These are phyloP conservation scores for Saccharomycopsis guyanensis DNA, from an alignment of 805 yeast species.

Conservation along the genomic window DNA sequence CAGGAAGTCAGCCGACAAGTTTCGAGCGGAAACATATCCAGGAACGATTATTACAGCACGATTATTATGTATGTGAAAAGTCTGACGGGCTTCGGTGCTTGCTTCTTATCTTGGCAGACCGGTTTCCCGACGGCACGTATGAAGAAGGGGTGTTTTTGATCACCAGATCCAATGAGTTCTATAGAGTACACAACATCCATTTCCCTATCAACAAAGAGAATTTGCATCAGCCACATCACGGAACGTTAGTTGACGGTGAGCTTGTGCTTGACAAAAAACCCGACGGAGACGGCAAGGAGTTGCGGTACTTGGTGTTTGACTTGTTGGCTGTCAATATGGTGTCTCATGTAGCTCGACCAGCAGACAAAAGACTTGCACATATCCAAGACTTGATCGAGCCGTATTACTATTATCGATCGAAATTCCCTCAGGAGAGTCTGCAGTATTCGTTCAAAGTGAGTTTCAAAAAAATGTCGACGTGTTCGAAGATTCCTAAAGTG, in stretches of 20 bases:
- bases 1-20: constrained; percentile 95
- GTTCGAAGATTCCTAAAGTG: constrained; percentile 71
- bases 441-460: constrained; percentile 80
- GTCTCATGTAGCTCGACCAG: constrained; percentile 57
- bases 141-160: constrained; percentile 88
- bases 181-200: constrained; percentile 72
- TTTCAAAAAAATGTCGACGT: constrained; percentile 80
- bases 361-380: constrained; percentile 81
- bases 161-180: constrained; percentile 84
- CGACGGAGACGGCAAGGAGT: constrained; percentile 47
- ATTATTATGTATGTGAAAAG: constrained; percentile 93
- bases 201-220: constrained; percentile 54
- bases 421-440: constrained; percentile 65
- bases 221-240: constrained; percentile 62
- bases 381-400: constrained; percentile 81
- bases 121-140: constrained; percentile 49
- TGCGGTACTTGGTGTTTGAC: constrained; percentile 84
- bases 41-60: constrained; percentile 55
- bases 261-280: constrained; percentile 64
- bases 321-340: constrained; percentile 79
- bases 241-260: constrained; percentile 92
- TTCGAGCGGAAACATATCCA: constrained; percentile 68
- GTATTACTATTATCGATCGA: constrained; percentile 58
- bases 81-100: constrained; percentile 88
- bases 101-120: constrained; percentile 49